Evolutionary conservation across 2,329 filamentous ascomycete species (phyloP).

Genomic region (Aspergillus cejpii): DNA sequence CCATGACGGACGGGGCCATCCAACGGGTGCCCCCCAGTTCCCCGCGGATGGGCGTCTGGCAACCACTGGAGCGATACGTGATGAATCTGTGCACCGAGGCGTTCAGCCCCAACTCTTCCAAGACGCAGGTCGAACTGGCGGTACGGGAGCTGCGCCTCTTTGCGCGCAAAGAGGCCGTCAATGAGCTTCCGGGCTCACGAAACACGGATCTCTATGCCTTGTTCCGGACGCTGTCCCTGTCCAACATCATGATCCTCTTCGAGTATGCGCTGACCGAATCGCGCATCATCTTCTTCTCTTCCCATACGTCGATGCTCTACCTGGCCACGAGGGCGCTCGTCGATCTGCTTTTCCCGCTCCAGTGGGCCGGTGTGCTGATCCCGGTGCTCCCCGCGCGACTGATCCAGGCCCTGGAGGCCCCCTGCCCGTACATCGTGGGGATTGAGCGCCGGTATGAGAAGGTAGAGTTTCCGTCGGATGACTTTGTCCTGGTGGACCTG

Average conservation of each 20-base stretch:
- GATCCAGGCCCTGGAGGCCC: slow-evolving; percentile 84
- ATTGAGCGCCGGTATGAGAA: slow-evolving; percentile 76
- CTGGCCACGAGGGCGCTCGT: slow-evolving; percentile 81
- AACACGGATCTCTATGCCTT: slow-evolving; percentile 89
- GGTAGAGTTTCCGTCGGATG: slow-evolving; percentile 71
- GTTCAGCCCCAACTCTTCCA: slow-evolving; percentile 82
- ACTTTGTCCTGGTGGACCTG: slow-evolving; percentile 90
- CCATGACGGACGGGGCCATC: slow-evolving; percentile 84
- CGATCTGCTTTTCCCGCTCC: slow-evolving; percentile 79
- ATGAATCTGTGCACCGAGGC: slow-evolving; percentile 95
- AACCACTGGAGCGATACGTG: slow-evolving; percentile 91
- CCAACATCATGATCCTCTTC: slow-evolving; percentile 86
- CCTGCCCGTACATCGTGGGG: slow-evolving; percentile 94
- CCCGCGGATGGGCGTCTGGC: slow-evolving; percentile 87
- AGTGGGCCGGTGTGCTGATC: slow-evolving; percentile 92
- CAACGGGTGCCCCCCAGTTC: slow-evolving; percentile 80
- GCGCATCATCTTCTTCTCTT: slow-evolving; percentile 91
- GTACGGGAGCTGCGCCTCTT: slow-evolving; percentile 86
- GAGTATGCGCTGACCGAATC: slow-evolving; percentile 91
- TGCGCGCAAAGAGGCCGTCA: slow-evolving; percentile 82
- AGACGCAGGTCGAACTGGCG: slow-evolving; percentile 89
- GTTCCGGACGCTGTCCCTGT: slow-evolving; percentile 81
- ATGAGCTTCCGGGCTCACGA: slow-evolving; percentile 86
- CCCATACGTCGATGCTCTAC: slow-evolving; percentile 93
- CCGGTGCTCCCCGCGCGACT: slow-evolving; percentile 81